A percentile compares a stretch with the other conserved stretches of the same genome.
phyloP scores from a whole-genome alignment of 116 monocot species.

The Iris pallida region DNA sequence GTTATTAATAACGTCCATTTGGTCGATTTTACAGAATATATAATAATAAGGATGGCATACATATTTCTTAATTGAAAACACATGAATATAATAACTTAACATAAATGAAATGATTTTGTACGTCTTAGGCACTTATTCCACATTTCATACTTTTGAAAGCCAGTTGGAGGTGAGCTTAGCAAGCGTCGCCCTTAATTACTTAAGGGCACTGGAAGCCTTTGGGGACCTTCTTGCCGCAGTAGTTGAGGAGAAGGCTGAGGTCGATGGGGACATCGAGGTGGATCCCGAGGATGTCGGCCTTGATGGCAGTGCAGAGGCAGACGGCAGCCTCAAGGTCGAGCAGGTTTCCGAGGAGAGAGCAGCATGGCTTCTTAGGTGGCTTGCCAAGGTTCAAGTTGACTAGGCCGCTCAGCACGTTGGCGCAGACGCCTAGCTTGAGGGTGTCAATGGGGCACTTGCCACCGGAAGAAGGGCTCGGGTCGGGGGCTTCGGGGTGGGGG shows the following conservation, averaged over 20 bases:
- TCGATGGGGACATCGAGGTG: constrained; percentile 10
- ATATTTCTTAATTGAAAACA: too few relatives aligned
- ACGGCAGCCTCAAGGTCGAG: constrained; percentile 6
- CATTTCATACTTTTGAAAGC: too few relatives aligned
- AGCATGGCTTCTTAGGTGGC: not conserved
- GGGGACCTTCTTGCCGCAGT: constrained; percentile 9
- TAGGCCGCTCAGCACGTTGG: constrained; percentile 8
- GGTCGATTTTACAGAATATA: too few relatives aligned
- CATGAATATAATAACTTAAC: too few relatives aligned
- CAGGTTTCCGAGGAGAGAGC: constrained; percentile 2
- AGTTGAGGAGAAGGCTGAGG: constrained; percentile 16
- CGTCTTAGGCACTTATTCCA: too few relatives aligned
- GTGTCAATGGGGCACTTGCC: constrained; percentile 1
- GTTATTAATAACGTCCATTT: too few relatives aligned
- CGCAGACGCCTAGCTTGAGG: constrained; percentile 2
- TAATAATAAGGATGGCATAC: too few relatives aligned
- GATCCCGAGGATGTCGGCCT: constrained; percentile 5
- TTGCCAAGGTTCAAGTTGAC: constrained; percentile 9
- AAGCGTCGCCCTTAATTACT: too few relatives aligned
- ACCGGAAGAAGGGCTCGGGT: not conserved
- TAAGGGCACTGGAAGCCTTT: constrained; percentile 10
- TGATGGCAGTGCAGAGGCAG: constrained; percentile 14
- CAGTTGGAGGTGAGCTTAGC: too few relatives aligned
- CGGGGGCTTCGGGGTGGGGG: not conserved
- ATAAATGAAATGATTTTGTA: too few relatives aligned